A percentile compares a stretch with the other conserved stretches of the same genome.
Evolutionary conservation across 208 protist genomes (phyloP).

Genomic region (Leishmania turanica): DNA sequence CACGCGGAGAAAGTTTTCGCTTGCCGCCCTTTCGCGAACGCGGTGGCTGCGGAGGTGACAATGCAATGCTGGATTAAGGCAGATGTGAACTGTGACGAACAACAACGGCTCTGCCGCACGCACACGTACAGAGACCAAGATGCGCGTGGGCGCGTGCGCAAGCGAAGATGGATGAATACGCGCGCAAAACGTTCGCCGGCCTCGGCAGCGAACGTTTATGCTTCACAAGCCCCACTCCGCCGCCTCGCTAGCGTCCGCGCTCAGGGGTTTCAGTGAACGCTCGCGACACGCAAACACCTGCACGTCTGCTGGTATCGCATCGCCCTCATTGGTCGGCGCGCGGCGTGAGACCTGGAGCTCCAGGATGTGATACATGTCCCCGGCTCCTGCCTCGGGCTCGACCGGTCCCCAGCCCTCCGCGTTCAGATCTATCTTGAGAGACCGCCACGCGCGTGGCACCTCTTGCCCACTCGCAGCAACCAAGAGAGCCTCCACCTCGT

Average conservation of each 20-base stretch:
- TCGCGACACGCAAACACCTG: slow-evolving; percentile 11
- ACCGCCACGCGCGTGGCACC: slow-evolving; percentile 29
- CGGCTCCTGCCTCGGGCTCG: slow-evolving; percentile 33
- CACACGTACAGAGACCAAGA: not conserved
- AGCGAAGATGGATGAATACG: not conserved
- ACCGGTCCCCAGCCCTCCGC: slow-evolving; percentile 64
- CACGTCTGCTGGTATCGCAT: not conserved
- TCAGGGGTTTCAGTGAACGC: slow-evolving; percentile 11
- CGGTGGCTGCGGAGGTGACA: not conserved
- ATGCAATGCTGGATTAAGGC: not conserved
- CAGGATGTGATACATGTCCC: slow-evolving; percentile 34
- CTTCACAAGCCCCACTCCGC: slow-evolving; percentile 2
- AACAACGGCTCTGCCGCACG: not conserved
- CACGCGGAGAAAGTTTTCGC: not conserved
- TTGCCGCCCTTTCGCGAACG: not conserved
- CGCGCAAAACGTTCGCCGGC: not conserved
- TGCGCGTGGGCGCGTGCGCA: not conserved
- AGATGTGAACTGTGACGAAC: not conserved
- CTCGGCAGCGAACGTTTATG: not conserved
- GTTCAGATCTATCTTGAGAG: slow-evolving; percentile 41
- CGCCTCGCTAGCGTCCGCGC: slow-evolving; percentile 6
- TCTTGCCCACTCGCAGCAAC: slow-evolving; percentile 26
- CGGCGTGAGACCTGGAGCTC: slow-evolving; percentile 5
- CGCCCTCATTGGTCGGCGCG: not conserved
- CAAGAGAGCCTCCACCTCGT: slow-evolving; percentile 21